phyloP scores from a whole-genome alignment of 2,329 filamentous ascomycete species.

The Cladorrhinum sp. region DNA sequence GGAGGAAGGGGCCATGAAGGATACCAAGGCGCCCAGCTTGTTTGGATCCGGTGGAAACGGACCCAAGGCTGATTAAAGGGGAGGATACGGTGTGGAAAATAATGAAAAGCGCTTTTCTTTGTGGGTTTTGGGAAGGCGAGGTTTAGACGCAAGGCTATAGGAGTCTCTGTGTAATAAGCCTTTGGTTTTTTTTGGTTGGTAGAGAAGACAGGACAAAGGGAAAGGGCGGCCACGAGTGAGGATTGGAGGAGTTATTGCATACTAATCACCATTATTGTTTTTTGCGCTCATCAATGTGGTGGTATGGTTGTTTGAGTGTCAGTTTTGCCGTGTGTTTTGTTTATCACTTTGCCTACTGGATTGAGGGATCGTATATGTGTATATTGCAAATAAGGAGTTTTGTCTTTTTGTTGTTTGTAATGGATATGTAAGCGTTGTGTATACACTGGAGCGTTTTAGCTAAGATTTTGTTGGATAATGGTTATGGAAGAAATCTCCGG shows the following conservation, averaged over 20 bases:
- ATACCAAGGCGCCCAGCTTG: slow-evolving; percentile 18
- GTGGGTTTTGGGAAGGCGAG: not conserved
- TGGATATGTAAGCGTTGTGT: no score
- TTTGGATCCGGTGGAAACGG: slow-evolving; percentile 13
- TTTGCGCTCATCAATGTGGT: not conserved
- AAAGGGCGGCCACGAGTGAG: not conserved
- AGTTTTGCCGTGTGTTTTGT: not conserved
- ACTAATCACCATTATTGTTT: slow-evolving; percentile 7
- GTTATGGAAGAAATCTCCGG: no score
- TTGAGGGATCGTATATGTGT: no score
- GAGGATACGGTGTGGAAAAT: not conserved
- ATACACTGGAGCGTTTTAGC: no score
- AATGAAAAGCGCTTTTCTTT: not conserved
- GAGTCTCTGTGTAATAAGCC: slow-evolving; percentile 6
- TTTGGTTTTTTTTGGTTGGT: not conserved
- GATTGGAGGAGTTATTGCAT: slow-evolving; percentile 3
- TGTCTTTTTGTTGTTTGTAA: no score
- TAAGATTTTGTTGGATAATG: no score
- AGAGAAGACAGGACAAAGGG: not conserved
- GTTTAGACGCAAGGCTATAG: not conserved
- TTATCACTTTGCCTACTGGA: not conserved
- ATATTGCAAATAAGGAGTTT: no score
- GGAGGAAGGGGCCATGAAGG: slow-evolving; percentile 50
- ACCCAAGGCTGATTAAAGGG: slow-evolving; percentile 21
- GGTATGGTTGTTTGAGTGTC: not conserved